Evolutionary conservation across 1,284 basidiomycete genomes (phyloP).

Genomic region (Erythrobasidium hasegawianum): DNA sequence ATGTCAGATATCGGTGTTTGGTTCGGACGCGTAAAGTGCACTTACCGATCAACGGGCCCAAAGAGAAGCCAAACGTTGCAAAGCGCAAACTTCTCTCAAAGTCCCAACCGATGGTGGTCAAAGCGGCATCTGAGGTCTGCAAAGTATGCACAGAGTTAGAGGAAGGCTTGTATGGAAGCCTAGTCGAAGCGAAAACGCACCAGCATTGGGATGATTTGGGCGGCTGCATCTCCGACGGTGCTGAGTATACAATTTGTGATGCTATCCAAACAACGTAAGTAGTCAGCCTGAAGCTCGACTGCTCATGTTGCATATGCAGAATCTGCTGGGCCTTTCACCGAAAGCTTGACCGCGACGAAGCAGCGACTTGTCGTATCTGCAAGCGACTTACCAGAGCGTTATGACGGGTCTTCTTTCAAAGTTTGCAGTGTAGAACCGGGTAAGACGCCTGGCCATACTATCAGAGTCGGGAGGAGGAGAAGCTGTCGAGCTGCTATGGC

Average conservation of each 20-base stretch:
- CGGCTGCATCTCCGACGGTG: conserved; percentile 23
- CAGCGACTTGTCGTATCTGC: too few species aligned
- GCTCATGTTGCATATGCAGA: not conserved
- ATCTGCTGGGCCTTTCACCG: not conserved
- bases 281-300: not conserved
- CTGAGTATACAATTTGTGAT: conserved; percentile 31
- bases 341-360: not conserved
- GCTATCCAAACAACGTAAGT: conserved; percentile 8
- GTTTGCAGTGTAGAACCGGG: conserved; percentile 29
- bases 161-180: too few species aligned
- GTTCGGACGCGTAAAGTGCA: not conserved
- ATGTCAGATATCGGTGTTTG: too few species aligned
- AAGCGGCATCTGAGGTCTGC: conserved; percentile 5
- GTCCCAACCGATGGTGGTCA: conserved; percentile 17
- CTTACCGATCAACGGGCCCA: conserved; percentile 33
- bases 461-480: not conserved
- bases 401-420: conserved; percentile 32
- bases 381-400: conserved; percentile 19
- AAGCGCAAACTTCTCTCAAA: conserved; percentile 27
- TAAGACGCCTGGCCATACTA: conserved; percentile 22
- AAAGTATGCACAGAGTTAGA: too few species aligned
- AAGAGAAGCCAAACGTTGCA: conserved; percentile 32
- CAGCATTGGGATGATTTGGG: conserved; percentile 33
- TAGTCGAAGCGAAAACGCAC: conserved; percentile 18
- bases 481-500: not conserved